Base-by-base conservation (phyloP, 2,329 filamentous ascomycete species). In the Sporothrix dimorphospora region DNA sequence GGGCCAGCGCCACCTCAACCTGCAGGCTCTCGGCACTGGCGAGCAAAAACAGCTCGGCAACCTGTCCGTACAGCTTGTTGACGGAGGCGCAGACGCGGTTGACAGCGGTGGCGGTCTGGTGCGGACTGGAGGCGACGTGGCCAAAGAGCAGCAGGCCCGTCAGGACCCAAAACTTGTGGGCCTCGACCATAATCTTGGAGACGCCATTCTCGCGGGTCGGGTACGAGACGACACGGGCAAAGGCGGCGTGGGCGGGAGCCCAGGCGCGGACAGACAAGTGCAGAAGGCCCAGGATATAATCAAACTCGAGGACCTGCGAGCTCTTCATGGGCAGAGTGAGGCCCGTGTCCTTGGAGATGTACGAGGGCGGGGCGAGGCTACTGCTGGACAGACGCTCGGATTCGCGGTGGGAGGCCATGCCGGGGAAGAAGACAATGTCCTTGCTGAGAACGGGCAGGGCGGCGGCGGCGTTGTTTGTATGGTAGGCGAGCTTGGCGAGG, bases 161-260 rank as follows among this genome's bases (percentile, higher is more conserved):
- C 19, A 99, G 83, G 9, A 97, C 79, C 92, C 94, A 98, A 81
- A 95, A 97, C 82, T 95, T 97, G 84, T 97, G 95, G 6, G 93
- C 93, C 75, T 97, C 94, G 4, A 92, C 85, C 91, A 96, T 96
- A 68, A 97, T 86, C 79, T 90, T 91, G 80, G 91, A 95, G 14
- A 89, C 85, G 47, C 88, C 85, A 42, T 85, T 83, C 24, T 90
- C 90, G 69, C 83, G 85, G 0, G 86, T 84, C 0, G 94, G 93
- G 72, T 90, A 90, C 3, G 90, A 88, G 47, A 97, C 83, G 57
- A 89, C 87, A 72, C 88, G 85, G 76, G 89, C 88, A 34, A 94
- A 85, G 40, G 90, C 89, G 49, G 85, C 85, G 19, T 85, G 81
- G 0, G 92, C 91, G 72, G 86, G 87, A 21, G 81, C 78, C 91